Evolutionary conservation across 2,329 filamentous ascomycete genomes (phyloP), one percentile per base, ranked within the genome.

Genomic region (Aureobasidium sp.): DNA sequence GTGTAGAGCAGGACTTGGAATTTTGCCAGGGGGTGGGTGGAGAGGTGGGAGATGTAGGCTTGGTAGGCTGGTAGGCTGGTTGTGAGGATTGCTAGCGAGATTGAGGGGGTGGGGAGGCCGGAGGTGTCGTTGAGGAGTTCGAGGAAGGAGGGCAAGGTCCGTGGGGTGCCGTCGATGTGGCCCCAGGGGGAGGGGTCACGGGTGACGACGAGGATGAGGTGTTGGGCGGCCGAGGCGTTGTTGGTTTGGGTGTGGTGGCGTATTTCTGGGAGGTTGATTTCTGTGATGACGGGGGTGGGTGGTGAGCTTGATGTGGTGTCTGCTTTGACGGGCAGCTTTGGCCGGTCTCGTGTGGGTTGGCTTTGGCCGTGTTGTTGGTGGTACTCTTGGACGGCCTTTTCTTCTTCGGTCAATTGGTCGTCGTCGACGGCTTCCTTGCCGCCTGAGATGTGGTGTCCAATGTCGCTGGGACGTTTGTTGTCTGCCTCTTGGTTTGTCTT

Each of bases 341-440:
- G 37, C 17, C 37, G 51, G 51, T 54, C 37, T 42, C 35, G 27
- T 15, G 51, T 54, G 4, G 51, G 51, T 31, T 42, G 21, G 23
- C 43, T 54, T 21, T 54, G 51, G n/a, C 51, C 51, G 37, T 54
- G 51, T 15, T 40, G 13, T 31, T 54, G 51, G 53, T 57, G 53
- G 53, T 57, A 33, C 8, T 43, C 29, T 37, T 57, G 53, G 2
- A 57, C 53, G 4, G 53, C 53, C 27, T 57, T 57, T 19, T 57
- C 53, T 37, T 57, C 53, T 21, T 45, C 40, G 13, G 53, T 57
- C 19, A 57, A 19, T 29, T 45, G 25, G 6, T 37, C 53, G n/a
- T 57, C 53, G 27, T 57, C 53, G 19, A 43, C 17, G 2, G 37
- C 40, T 35, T 45, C 53, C 2, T 35, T 33, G 13, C 25, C 38